Evolutionary conservation across 805 yeast species (phyloP), one percentile per base, ranked within the genome.

Genomic region (Nakazawaea peltata): DNA sequence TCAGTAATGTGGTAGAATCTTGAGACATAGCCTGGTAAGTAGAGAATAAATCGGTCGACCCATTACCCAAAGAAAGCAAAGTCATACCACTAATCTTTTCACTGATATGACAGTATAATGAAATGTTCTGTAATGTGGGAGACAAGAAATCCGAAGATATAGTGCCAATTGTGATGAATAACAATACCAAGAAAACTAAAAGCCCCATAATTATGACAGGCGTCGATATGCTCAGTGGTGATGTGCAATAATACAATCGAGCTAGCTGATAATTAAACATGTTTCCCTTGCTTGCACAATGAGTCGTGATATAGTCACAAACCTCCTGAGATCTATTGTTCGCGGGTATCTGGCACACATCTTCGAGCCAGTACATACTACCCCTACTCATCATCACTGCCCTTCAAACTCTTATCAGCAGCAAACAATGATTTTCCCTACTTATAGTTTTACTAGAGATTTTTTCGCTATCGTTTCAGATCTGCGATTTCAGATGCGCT

Each of bases 81-180:
- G 97, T 88, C 44, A 90, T 68, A 0, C 97, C 97, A 10, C 92
- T 77, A 14, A 88, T 58, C 39, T 82, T 75, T 41, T 85, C 92
- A 13, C 88, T 74, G 33, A 90, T 56, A 7, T 74, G 68, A 8
- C 86, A 56, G 12, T 69, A 52, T 11, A 63, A 62, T 1, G 96
- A 77, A 12, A 88, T 66, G 14, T 74, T 65, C 30, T 77, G 70
- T 19, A 88, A 56, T 43, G 84, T 86, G 1, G 95, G 94, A 28
- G 94, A 80, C 30, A 90, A 57, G 48, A 69, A 84, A 51, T 82
- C 87, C 3, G 90, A 79, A 1, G 97, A 94, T 2, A 92, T 72
- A 8, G 80, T 53, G 0, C 95, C 95, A 37, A 90, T 64, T 0
- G 75, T 59, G 19, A 74, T 57, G 45, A 87, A 82, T 17, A 79